Evolutionary conservation across 1,284 basidiomycete genomes (phyloP), one percentile per base, ranked within the genome.

Genomic region (Taiwanofungus camphoratus): DNA sequence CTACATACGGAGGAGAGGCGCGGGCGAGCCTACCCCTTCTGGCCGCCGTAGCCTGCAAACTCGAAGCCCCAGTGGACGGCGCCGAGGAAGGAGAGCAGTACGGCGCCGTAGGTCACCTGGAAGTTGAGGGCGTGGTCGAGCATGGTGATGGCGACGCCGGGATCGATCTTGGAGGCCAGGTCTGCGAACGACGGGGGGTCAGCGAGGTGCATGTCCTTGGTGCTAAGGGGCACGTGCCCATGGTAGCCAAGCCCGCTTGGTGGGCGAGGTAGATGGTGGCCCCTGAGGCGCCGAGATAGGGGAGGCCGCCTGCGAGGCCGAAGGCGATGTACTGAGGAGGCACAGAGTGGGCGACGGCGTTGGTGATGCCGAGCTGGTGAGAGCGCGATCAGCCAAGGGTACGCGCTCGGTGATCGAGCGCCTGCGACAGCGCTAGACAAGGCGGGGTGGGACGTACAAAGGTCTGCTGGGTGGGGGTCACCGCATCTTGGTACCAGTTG

Each of bases 11-110:
- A 29, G 3, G 21, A 30, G 5, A 15, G 3, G 46, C 53, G 29
- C 37, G n/a, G n/a, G n/a, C n/a, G n/a, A n/a, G n/a, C n/a, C n/a
- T n/a, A 59, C 13, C 87, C 87, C 49, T 92, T 76, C 42, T 77
- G 67, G 9, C 92, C 92, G 16, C 91, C 91, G 38, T 80, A 81
- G 0, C 73, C 80, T 3, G 90, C 73, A 54, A 93, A 93, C 62
- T 98, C 93, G 75, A 95, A 87, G 11, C 92, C 93, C 92, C 92
- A 95, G 63, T 96, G 92, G 23, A 96, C 65, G 8, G 92, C 91
- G 48, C 92, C 94, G 27, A 98, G 74, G 79, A 96, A 96, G 36
- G 89, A 93, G 31, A 98, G 77, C 67, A 98, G 77, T 40, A 96
- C 84, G 6, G 93, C 93, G 29, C 95, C 95, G 55, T 96, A 98